Evolutionary conservation across 2,329 filamentous ascomycete genomes (phyloP).

Genomic region (Cladosporium oxysporum): DNA sequence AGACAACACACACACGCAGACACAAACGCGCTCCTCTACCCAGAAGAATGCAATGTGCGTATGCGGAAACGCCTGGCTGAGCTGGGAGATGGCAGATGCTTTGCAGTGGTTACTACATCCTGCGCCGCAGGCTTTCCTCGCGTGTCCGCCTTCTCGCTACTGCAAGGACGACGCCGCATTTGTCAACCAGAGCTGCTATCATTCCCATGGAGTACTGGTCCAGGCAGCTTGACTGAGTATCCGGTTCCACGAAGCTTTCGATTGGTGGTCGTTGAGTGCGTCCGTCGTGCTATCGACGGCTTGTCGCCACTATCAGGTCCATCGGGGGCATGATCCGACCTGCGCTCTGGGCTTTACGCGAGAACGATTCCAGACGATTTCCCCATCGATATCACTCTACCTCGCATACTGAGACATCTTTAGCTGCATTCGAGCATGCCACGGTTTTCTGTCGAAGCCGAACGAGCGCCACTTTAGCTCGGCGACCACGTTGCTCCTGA

Average conservation of each 20-base stretch:
- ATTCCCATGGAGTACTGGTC: not conserved
- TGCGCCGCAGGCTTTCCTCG: not conserved
- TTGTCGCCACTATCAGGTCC: not conserved
- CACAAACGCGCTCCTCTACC: not conserved
- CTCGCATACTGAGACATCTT: not conserved
- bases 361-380: not conserved
- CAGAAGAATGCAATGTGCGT: not conserved
- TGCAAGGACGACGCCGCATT: not conserved
- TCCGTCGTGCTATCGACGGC: not conserved
- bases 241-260: not conserved
- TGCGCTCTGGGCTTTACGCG: not conserved
- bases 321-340: not conserved
- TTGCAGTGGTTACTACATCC: not conserved
- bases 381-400: not conserved
- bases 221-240: not conserved
- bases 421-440: not conserved
- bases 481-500: slow-evolving; percentile 6
- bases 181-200: not conserved
- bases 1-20: not conserved
- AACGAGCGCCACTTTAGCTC: not conserved
- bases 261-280: not conserved
- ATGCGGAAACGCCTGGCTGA: not conserved
- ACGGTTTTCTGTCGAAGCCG: not conserved
- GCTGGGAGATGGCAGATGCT: not conserved
- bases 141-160: slow-evolving; percentile 1